Percentiles rank a stretch among this genome's conserved stretches.
phyloP scores from a whole-genome alignment of 2,329 filamentous ascomycete genomes.

The Pseudopyrenochaeta lycopersici region DNA sequence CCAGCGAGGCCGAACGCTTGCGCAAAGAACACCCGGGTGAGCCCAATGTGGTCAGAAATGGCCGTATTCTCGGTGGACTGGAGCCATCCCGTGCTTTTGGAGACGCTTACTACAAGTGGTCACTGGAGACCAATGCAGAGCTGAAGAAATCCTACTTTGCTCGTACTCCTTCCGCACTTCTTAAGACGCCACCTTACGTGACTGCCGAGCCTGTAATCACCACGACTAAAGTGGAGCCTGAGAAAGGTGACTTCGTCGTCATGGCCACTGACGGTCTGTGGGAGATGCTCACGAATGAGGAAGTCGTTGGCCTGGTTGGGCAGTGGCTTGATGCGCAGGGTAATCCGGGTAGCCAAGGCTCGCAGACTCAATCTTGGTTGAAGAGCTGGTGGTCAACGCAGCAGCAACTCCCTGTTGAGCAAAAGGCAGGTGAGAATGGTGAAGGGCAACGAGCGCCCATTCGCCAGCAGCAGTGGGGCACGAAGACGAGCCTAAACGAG shows the following conservation, averaged over 20 bases:
- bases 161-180: conserved; percentile 75
- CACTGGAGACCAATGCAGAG: conserved; percentile 80
- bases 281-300: conserved; percentile 99
- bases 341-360: conserved; percentile 46
- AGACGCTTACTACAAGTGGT: conserved; percentile 98
- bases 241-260: conserved; percentile 92
- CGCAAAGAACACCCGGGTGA: conserved; percentile 89
- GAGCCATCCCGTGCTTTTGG: conserved; percentile 96
- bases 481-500: conserved; percentile 74
- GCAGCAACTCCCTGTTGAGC: conserved; percentile 78
- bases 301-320: conserved; percentile 94
- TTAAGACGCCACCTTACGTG: conserved; percentile 95
- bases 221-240: conserved; percentile 88
- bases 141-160: conserved; percentile 90
- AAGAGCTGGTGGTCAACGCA: conserved; percentile 71
- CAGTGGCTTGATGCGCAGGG: conserved; percentile 91
- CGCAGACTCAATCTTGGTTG: conserved; percentile 68
- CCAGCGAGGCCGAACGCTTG: conserved; percentile 82
- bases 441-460: conserved; percentile 88
- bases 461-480: conserved; percentile 89
- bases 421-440: conserved; percentile 57
- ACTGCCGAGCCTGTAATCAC: conserved; percentile 96
- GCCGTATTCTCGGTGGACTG: conserved; percentile 87
- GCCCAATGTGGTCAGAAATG: conserved; percentile 85
- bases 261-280: conserved; percentile 96